Base-by-base conservation (phyloP, 2,329 filamentous ascomycete species). In the Lecanoromycetidae sp. region DNA sequence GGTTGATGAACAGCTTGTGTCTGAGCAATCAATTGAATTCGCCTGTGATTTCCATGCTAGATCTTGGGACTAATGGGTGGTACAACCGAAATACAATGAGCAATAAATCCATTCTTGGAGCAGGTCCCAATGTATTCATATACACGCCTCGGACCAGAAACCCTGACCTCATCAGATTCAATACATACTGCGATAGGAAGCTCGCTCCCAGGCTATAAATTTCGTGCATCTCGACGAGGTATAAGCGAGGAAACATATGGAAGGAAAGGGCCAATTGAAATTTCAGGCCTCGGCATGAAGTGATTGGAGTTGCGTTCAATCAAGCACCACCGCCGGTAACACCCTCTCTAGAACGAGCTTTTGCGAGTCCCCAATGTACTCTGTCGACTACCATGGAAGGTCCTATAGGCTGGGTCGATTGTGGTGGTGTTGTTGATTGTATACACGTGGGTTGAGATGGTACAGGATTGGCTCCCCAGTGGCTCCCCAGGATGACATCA, bases 111-210 rank as follows among this genome's bases (percentile, higher is more conserved):
- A 12, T 7, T 23, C 17, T 12, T 8, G 5, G 1, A 22, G 6
- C 34, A 46, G 39, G 29, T 7, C 17, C 20, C 10, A 15, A 34
- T 23, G 34, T 35, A 27, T 40, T 38, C 44, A 46, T 46, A 46
- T 46, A 46, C 40, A 40, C 4, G 32, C 2, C 35, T 27, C 19
- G 25, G 27, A 17, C 26, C 15, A 39, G 20, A 6, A 26, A n/a
- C 15, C 23, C 27, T 46, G 35, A 34, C 44, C 36, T 34, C 44
- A 39, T 32, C 5, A 22, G n/a, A n/a, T n/a, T n/a, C n/a, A 34
- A 15, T 3, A 7, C 13, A 4, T 4, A 19, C 20, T 38, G 12
- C 5, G 22, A 39, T 34, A 33, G 44, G 34, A 40, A 34, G 27
- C 27, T 33, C 3, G 35, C 15, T 23, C 33, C 36, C 29, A 10